Conservation (phyloP, 2,329 filamentous ascomycete genomes). For the Colletotrichum sp. region DNA sequence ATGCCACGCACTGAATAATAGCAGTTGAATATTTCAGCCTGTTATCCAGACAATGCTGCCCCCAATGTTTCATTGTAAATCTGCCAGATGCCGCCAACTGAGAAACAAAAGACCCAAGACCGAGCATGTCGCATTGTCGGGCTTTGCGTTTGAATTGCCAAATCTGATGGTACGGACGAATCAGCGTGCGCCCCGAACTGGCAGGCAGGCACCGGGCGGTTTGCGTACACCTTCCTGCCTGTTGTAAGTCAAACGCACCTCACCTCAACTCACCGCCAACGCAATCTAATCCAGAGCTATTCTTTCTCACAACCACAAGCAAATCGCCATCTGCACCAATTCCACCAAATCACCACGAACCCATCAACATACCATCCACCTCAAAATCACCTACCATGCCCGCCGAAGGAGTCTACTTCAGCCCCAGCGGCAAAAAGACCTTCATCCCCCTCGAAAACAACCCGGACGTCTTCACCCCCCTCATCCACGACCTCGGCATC, state of each 20-base stretch:
- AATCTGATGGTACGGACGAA: not conserved
- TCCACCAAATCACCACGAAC: not conserved
- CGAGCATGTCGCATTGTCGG: not conserved
- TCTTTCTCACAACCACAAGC: not conserved
- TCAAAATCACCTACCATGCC: constrained; percentile 26
- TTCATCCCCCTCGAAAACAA: constrained; percentile 62
- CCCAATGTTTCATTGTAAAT: fast-evolving
- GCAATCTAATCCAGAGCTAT: too few species aligned
- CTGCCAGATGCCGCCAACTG: not conserved
- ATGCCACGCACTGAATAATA: not conserved
- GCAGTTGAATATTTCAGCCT: not conserved
- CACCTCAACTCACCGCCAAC: not conserved
- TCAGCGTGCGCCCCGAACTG: not conserved
- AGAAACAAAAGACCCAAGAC: not conserved
- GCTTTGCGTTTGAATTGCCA: not conserved
- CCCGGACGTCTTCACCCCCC: constrained; percentile 77
- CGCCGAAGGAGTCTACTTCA: constrained; percentile 27
- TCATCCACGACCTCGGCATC: constrained; percentile 75
- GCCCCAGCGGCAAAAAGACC: constrained; percentile 34
- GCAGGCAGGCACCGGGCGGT: not conserved
- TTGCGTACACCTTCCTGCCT: not conserved
- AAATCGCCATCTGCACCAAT: not conserved
- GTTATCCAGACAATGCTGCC: not conserved
- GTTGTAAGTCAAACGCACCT: not conserved
- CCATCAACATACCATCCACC: not conserved